Percentiles rank a stretch among this genome's conserved stretches.
These are phyloP conservation scores for Neonothopanus nambi DNA, from an alignment of 1,284 basidiomycete species.

Conservation along the genomic window DNA sequence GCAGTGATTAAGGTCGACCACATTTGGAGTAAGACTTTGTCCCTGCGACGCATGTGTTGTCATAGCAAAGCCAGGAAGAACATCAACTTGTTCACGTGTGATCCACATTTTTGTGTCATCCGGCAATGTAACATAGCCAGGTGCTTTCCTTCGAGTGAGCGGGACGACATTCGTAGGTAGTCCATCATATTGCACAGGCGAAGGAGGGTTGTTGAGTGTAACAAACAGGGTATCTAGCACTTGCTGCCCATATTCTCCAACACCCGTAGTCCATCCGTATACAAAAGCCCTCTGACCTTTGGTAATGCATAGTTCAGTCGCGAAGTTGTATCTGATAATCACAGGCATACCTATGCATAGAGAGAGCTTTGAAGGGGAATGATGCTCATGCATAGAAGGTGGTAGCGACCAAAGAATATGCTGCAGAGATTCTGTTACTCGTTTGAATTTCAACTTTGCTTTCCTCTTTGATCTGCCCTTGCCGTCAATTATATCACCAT, in stretches of 20 bases:
- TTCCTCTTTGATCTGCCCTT: not conserved
- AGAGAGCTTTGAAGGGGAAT: slow-evolving; percentile 30
- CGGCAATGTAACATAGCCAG: slow-evolving; percentile 24
- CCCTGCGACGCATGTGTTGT: slow-evolving; percentile 43
- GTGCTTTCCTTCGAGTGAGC: slow-evolving; percentile 20
- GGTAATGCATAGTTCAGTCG: slow-evolving; percentile 39
- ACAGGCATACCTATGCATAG: slow-evolving; percentile 42
- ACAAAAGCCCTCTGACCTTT: slow-evolving; percentile 41
- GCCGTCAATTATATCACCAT: not conserved
- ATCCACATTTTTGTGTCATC: slow-evolving; percentile 28
- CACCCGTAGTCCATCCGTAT: slow-evolving; percentile 28
- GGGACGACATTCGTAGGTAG: slow-evolving; percentile 41
- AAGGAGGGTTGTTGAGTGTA: slow-evolving; percentile 30
- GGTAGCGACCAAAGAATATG: slow-evolving; percentile 30
- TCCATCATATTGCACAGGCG: slow-evolving; percentile 28
- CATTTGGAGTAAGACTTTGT: slow-evolving; percentile 33
- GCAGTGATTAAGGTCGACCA: slow-evolving; percentile 32
- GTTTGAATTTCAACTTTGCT: not conserved
- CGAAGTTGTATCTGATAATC: slow-evolving; percentile 36
- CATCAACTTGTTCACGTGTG: slow-evolving; percentile 30
- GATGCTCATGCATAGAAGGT: slow-evolving; percentile 19
- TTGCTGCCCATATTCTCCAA: slow-evolving; percentile 12
- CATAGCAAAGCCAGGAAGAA: slow-evolving; percentile 42
- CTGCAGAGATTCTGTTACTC: slow-evolving; percentile 16
- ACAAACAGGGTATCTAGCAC: slow-evolving; percentile 22